These are phyloP conservation scores for Escovopsis sp. DNA, from an alignment of 2,329 filamentous ascomycete genomes.

Conservation along the genomic window DNA sequence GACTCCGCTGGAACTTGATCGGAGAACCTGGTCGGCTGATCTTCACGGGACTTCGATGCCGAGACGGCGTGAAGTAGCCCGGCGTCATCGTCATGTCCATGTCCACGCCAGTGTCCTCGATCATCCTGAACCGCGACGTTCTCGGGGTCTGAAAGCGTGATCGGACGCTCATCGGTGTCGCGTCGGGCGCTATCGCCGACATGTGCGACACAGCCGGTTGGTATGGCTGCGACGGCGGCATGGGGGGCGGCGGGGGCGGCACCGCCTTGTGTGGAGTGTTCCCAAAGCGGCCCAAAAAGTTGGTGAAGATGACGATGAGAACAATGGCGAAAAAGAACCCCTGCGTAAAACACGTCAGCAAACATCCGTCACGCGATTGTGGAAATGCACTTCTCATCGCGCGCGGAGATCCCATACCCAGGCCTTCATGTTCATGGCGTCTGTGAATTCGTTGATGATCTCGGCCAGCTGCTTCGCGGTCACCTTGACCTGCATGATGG, in stretches of 20 bases:
- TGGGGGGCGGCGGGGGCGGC: slow-evolving; percentile 1
- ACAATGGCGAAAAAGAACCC: slow-evolving; percentile 1
- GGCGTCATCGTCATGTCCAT: slow-evolving; percentile 35
- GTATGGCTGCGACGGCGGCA: slow-evolving; percentile 4
- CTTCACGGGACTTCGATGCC: slow-evolving; percentile 34
- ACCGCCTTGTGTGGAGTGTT: not conserved
- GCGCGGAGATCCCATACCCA: slow-evolving; percentile 24
- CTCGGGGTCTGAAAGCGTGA: slow-evolving; percentile 35
- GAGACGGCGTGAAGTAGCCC: slow-evolving; percentile 31
- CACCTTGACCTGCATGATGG: slow-evolving; percentile 64
- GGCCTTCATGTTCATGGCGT: slow-evolving; percentile 74
- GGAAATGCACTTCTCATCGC: not conserved
- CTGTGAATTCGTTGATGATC: slow-evolving; percentile 88
- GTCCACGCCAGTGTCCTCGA: slow-evolving; percentile 31
- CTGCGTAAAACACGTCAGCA: not conserved
- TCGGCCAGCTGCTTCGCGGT: slow-evolving; percentile 79
- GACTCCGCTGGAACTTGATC: slow-evolving; percentile 26
- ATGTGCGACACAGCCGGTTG: slow-evolving; percentile 7
- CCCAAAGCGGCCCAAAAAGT: not conserved
- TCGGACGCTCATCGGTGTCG: slow-evolving; percentile 32
- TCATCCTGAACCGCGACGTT: slow-evolving; percentile 26
- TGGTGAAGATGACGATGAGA: not conserved
- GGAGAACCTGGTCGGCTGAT: slow-evolving; percentile 34
- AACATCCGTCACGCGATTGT: not conserved
- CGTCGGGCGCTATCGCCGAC: slow-evolving; percentile 14